Percentiles rank a stretch among this genome's conserved stretches.
Evolutionary conservation across 306 rosid species (phyloP).

Genomic region (Arachis hypogaea): DNA sequence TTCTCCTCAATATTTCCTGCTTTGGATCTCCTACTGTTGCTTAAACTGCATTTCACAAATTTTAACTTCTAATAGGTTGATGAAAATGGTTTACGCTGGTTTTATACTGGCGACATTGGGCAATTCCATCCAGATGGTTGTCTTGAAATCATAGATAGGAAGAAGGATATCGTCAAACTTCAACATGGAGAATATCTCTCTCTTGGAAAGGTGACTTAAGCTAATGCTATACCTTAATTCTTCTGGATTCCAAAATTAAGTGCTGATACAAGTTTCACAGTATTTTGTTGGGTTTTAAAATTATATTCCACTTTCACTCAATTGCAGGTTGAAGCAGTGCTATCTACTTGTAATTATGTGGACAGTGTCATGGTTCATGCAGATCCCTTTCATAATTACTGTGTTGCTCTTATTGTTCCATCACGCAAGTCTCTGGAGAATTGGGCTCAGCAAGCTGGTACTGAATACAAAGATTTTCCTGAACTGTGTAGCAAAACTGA

Average conservation of each 20-base stretch:
- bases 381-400: constrained; percentile 78
- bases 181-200: constrained; percentile 96
- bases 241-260: constrained; percentile 12
- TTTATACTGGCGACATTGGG: constrained; percentile 85
- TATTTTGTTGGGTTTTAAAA: constrained; percentile 34
- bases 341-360: constrained; percentile 61
- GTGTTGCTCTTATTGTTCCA: constrained; percentile 79
- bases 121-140: constrained; percentile 87
- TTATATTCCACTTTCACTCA: constrained; percentile 27
- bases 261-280: not conserved
- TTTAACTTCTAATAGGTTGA: constrained; percentile 57
- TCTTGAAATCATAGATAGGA: constrained; percentile 91
- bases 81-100: constrained; percentile 87
- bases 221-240: constrained; percentile 15
- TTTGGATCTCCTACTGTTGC: constrained; percentile 29
- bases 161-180: constrained; percentile 94
- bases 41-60: constrained; percentile 20
- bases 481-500: constrained; percentile 81
- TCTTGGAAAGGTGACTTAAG: constrained; percentile 77
- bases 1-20: not conserved
- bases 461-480: constrained; percentile 55
- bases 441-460: constrained; percentile 81
- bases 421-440: constrained; percentile 57
- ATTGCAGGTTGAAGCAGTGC: constrained; percentile 84
- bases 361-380: constrained; percentile 78